Base-by-base conservation (phyloP, 2,329 filamentous ascomycete genomes). In the Colletotrichum cordylinicola region DNA sequence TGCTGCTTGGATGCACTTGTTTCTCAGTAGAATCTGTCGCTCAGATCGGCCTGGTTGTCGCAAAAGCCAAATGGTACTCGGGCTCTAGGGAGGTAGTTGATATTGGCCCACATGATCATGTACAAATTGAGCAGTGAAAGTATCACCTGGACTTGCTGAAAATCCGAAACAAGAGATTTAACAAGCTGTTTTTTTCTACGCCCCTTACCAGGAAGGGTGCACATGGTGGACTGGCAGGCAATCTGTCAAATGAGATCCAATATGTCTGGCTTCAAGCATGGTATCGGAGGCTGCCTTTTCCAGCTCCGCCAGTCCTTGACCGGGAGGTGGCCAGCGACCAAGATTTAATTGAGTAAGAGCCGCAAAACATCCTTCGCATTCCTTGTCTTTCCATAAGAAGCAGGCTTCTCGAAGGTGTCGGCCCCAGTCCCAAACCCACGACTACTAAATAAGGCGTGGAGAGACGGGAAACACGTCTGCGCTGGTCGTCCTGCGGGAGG, bases 401-500 rank as follows among this genome's bases (percentile, higher is more conserved):
- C 61, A 75, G 39, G 61, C 62, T 75, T 75, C 72, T 72, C 69
- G 72, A 75, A 75, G 69, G 56, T 67, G 16, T 27, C 15, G 24
- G 29, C 39, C 64, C 29, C 61, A 62, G 55, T 52, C 35, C 43
- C 43, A 21, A 52, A 52, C 39, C 56, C 6, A 55, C 48, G 16
- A 27, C 65, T 37, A 43, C 24, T 33, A 72, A 37, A 43, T 33
- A 21, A 55, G 56, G 58, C 69, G 69, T 75, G 72, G 72, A 72
- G 72, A 58, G 66, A 21, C 48, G 5, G 58, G 24, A 60, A 18
- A 39, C 43, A 27, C 12, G 21, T 56, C 29, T 39, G 55, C 67
- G 69, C 24, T 67, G 55, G 73, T 43, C 73, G 43, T 72, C 33
- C 72, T 74, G 70, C 74, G 70, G 74, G 70, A 72, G 70, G 70